Base-by-base conservation (phyloP, 768 basidiomycete genomes). In the Pleurotus sapidus region DNA sequence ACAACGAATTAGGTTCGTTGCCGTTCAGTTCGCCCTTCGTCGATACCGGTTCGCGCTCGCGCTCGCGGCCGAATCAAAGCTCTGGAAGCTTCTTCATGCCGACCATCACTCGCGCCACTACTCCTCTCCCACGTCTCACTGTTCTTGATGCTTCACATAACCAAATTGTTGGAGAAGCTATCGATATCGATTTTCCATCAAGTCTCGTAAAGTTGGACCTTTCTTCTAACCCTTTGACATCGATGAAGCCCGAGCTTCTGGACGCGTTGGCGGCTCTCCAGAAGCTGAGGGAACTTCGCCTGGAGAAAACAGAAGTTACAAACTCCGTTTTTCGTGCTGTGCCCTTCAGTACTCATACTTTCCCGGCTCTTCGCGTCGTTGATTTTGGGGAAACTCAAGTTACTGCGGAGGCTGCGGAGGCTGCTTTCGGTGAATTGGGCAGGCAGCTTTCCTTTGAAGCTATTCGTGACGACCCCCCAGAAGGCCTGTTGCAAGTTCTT, bases 341-440 rank as follows among this genome's bases (percentile, higher is more conserved):
- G 20, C 57, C 79, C 38, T 71, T 78, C 63, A 43, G 68, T 14
- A 64, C 72, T 40, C 37, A 34, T 11, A 57, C 61, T 17, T 92
- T 91, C 67, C 74, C 80, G 14, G 70, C 68, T 1, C 70, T 93
- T 37, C 72, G 75, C 24, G 46, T 87, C 9, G 68, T 93, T 18
- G 87, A 93, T 65, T 67, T 92, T 4, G 83, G 83, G 43, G 84
- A 87, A 61, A 91, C 90, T 0, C 74, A 76, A 53, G 82, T 80
- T 15, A 85, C 77, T 0, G 62, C 70, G 18, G 78, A 78, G n/a
- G 70, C 70, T 9, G 69, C 84, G 6, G 66, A 77, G 25, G 61
- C 65, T 2, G 78, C 82, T 2, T 69, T 91, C 34, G 66, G 76
- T 39, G 64, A 64, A 1, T 66, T 88, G 59, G 71, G 76, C 48